Evolutionary conservation across 225 moss, liverwort and hornwort species (phyloP), one percentile per base, ranked within the genome.

Genomic region (Anthoceros angustus): DNA sequence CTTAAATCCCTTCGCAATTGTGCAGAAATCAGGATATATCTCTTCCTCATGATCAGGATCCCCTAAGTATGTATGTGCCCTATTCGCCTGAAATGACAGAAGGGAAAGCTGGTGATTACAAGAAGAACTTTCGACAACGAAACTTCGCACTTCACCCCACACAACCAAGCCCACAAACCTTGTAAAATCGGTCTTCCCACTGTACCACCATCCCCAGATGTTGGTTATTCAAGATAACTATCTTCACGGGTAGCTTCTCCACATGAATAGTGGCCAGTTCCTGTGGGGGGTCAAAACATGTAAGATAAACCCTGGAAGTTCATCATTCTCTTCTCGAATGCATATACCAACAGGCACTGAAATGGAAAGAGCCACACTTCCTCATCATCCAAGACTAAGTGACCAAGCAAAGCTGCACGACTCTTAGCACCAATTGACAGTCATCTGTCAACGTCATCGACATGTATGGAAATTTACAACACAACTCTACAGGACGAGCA

Each of bases 131-230:
- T 15, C 38, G 39, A 39, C 38, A 8, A n/a, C 8, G 5, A 7
- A 64, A 64, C 7, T n/a, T 41, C 40, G 5, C 7, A 64, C 5
- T 7, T 7, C 5, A 38, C 32, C 7, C 39, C 42, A 43, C 42
- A 39, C 16, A 25, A 12, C 18, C 18, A 42, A 24, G 12, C 46
- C 32, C 14, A 41, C 24, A 41, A 12, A 82, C 92, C 89, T 98
- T 98, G 73, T 89, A 98, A 68, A 98, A 98, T 42, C 98, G 85
- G 72, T 98, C 98, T 73, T 92, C 98, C 98, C 98, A 98, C 68
- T 98, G 98, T 40, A 98, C 68, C 62, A 98, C 92, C 98, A 98
- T 98, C 60, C 98, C 98, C 55, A 98, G 64, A 79, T 98, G 79
- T 43, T 98, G 98, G 26, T 98, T 98, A 64, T 98, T 98, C 69